phyloP scores from a whole-genome alignment of 352 stramenopile genomes.

The Phytopythium oedochilum region DNA sequence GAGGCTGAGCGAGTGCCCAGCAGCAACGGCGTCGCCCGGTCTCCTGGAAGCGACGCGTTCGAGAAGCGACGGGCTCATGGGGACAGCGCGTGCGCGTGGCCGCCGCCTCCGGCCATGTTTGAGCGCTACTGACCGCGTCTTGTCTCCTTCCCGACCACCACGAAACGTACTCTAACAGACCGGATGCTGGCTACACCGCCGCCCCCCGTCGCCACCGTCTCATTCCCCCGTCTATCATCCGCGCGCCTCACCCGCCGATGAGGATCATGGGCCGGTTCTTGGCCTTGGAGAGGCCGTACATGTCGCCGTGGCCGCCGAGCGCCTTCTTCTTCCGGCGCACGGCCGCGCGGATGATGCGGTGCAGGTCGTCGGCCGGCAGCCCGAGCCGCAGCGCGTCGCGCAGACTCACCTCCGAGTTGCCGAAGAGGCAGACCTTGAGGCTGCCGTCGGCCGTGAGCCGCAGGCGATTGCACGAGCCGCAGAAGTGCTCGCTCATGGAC shows the following conservation, averaged over 20 bases:
- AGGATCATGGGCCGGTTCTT: slow-evolving; percentile 97
- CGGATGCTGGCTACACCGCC: too few species aligned
- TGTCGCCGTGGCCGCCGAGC: slow-evolving; percentile 94
- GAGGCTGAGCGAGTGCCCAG: neutral
- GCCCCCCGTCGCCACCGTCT: neutral
- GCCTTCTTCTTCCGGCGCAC: slow-evolving; percentile 93
- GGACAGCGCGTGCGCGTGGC: neutral
- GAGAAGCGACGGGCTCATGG: neutral
- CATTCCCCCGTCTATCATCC: neutral
- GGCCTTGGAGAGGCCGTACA: slow-evolving; percentile 87
- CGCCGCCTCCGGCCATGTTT: neutral
- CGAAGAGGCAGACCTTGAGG: slow-evolving; percentile 97
- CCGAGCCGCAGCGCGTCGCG: slow-evolving; percentile 87
- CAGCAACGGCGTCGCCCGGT: too few species aligned
- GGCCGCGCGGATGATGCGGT: slow-evolving; percentile 83
- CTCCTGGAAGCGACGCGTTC: neutral
- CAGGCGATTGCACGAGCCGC: slow-evolving; percentile 95
- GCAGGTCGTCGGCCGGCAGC: slow-evolving; percentile 80
- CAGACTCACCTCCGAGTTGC: slow-evolving; percentile 90
- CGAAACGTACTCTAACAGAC: neutral
- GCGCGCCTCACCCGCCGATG: slow-evolving; percentile 89
- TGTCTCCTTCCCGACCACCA: neutral
- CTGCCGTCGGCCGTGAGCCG: slow-evolving; percentile 95
- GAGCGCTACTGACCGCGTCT: neutral
- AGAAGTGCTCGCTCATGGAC: slow-evolving; percentile 98